Base-by-base conservation (phyloP, 139 green algal genomes). In the Deuterostichococcus epilithicus region DNA sequence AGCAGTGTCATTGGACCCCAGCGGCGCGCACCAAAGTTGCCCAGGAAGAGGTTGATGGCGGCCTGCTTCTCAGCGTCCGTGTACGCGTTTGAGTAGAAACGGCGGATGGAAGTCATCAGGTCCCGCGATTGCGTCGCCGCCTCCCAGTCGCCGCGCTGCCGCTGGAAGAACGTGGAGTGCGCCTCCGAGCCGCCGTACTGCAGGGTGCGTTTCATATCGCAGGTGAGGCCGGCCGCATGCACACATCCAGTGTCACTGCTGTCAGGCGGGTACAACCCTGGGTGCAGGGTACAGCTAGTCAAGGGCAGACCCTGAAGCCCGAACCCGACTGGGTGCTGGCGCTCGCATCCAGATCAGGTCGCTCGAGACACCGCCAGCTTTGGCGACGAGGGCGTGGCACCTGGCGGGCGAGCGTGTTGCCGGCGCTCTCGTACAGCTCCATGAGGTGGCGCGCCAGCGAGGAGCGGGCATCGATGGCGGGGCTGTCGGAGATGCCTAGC, bases 21-120 rank as follows among this genome's bases (percentile, higher is more conserved):
- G 68, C 30, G 20, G 30, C 22, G 36, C 35, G 8, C 60, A 63
- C n/a, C 35, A 47, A 90, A 94, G 78, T 91, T 86, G 38, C 94
- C 94, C 60, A 98, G 87, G 75, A 98, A 97, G 32, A 98, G 83
- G 84, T 99, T 98, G 81, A 98, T 97, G 60, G 92, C 92, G 58
- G 95, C 92, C 86, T 98, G 94, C 88, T 97, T 97, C 80, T 97
- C 91, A 1, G 86, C 86, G 72, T 98, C 93, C 0, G 89, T 94
- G 80, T 92, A 92, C 10, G 87, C 84, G 82, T 97, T 98, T 84
- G 42, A 89, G 85, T 97, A 97, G 83, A 97, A 97, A 22, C 95
- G 88, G 47, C 88, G 88, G 37, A 93, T 60, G 68, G 76, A 86
- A 65, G 85, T 92, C 33, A 95, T 38, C 47, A 92, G 67, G 66